A percentile compares a stretch with the other conserved stretches of the same genome.
These are phyloP conservation scores for Fusarium torulosum DNA, from an alignment of 2,329 filamentous ascomycete genomes.

Conservation along the genomic window DNA sequence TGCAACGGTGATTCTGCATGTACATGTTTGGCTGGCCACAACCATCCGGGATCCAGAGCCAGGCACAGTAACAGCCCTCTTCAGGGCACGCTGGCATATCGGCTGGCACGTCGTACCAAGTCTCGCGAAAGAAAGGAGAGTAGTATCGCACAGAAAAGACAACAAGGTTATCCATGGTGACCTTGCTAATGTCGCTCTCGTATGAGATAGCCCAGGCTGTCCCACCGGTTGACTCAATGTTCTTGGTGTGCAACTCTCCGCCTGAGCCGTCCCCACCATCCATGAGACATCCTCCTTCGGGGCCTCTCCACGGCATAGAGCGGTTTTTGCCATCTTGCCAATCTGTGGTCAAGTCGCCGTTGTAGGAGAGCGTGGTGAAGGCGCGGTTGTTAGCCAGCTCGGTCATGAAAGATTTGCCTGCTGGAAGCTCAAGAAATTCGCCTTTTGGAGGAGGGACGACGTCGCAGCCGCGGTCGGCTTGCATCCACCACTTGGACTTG, in stretches of 20 bases:
- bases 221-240: constrained; percentile 58
- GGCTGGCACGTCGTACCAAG: constrained; percentile 48
- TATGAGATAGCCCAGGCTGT: constrained; percentile 66
- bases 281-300: constrained; percentile 47
- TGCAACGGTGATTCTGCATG: constrained; percentile 64
- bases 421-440: constrained; percentile 59
- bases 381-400: constrained; percentile 65
- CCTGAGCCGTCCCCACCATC: constrained; percentile 53
- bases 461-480: constrained; percentile 62
- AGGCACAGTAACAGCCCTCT: constrained; percentile 50
- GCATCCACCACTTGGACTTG: constrained; percentile 64
- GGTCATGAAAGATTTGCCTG: constrained; percentile 61
- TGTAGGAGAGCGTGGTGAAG: constrained; percentile 61
- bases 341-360: constrained; percentile 53
- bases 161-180: constrained; percentile 64
- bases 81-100: constrained; percentile 48
- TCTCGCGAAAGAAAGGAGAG: constrained; percentile 50
- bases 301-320: constrained; percentile 60
- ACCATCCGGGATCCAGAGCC: constrained; percentile 51
- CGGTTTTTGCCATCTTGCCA: constrained; percentile 63
- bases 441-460: constrained; percentile 50
- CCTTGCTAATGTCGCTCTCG: constrained; percentile 58
- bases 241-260: constrained; percentile 62
- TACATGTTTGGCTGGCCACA: constrained; percentile 52
- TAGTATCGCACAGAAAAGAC: constrained; percentile 62